Percentiles rank a stretch among this genome's conserved stretches.
phyloP scores from a whole-genome alignment of 805 yeast species.

The Metschnikowia noctiluminum region DNA sequence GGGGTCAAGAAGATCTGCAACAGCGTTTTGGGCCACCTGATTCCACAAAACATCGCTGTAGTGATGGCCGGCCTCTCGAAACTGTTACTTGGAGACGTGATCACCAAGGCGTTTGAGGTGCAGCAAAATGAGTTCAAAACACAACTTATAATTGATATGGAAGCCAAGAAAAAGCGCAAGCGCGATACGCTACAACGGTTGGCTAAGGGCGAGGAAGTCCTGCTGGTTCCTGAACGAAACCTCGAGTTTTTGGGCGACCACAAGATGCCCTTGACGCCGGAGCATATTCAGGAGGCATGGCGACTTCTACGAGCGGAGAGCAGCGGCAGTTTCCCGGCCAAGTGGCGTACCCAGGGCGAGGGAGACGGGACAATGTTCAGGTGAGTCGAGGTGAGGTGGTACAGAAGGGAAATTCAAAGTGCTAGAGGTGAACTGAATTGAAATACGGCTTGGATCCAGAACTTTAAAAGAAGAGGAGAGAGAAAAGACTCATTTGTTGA shows the following conservation, averaged over 20 bases:
- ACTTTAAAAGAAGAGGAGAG: too few species aligned
- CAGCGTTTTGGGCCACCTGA: conserved; percentile 72
- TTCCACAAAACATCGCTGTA: conserved; percentile 75
- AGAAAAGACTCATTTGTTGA: too few species aligned
- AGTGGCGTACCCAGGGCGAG: conserved; percentile 69
- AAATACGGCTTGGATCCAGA: too few species aligned
- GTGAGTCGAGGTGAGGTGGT: conserved; percentile 19
- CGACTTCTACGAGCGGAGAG: conserved; percentile 66
- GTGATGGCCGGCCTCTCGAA: conserved; percentile 84
- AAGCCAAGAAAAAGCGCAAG: conserved; percentile 35
- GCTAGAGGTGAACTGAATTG: background rate
- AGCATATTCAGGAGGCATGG: conserved; percentile 88
- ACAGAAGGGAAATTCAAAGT: background rate
- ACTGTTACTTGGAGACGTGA: conserved; percentile 84
- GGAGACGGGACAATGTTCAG: conserved; percentile 65
- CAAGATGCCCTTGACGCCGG: conserved; percentile 68
- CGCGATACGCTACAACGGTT: conserved; percentile 33
- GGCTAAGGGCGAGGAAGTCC: conserved; percentile 33
- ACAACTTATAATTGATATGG: conserved; percentile 33
- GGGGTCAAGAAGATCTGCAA: conserved; percentile 81
- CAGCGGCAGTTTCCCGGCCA: conserved; percentile 56
- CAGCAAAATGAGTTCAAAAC: conserved; percentile 55
- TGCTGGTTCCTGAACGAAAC: conserved; percentile 20
- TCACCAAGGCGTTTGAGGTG: conserved; percentile 74
- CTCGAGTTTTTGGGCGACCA: conserved; percentile 40